A percentile compares a stretch with the other conserved stretches of the same genome.
phyloP scores from a whole-genome alignment of 305 asterid genomes.

The Stenogyne calaminthoides region DNA sequence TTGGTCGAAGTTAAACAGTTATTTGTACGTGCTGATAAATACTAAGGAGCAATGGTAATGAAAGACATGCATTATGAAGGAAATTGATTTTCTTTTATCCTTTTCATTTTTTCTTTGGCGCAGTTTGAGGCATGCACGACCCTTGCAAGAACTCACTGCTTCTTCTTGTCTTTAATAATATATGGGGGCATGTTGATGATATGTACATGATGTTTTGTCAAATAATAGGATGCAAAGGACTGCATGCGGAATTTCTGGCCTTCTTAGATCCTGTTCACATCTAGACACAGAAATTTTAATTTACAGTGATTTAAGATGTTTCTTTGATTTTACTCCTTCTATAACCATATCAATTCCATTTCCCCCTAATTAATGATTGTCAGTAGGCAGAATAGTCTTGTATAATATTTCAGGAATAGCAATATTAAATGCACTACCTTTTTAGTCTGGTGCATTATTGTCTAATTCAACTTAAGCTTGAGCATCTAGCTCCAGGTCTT shows the following conservation, averaged over 20 bases:
- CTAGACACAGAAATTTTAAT: background rate
- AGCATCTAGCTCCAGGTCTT: constrained; percentile 6
- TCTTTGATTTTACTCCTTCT: background rate
- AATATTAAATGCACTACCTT: background rate
- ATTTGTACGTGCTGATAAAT: constrained; percentile 1
- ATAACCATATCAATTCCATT: background rate
- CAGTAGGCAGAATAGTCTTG: constrained; percentile 8
- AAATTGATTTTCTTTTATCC: background rate
- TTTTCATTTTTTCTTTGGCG: background rate
- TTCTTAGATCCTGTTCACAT: background rate
- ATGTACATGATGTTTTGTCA: background rate
- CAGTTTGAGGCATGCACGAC: constrained; percentile 1
- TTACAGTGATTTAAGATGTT: background rate
- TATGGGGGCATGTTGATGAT: background rate
- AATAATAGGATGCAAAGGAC: background rate
- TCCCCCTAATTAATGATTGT: constrained; percentile 14
- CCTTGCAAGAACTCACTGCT: background rate
- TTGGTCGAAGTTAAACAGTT: background rate
- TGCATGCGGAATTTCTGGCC: background rate
- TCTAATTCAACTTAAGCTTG: constrained; percentile 28
- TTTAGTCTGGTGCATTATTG: constrained; percentile 25
- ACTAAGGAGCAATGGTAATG: background rate
- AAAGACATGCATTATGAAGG: background rate
- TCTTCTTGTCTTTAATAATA: constrained; percentile 8
- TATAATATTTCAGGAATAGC: constrained; percentile 19